phyloP scores from a whole-genome alignment of 352 stramenopile species.

The Phytopythium oedochilum region DNA sequence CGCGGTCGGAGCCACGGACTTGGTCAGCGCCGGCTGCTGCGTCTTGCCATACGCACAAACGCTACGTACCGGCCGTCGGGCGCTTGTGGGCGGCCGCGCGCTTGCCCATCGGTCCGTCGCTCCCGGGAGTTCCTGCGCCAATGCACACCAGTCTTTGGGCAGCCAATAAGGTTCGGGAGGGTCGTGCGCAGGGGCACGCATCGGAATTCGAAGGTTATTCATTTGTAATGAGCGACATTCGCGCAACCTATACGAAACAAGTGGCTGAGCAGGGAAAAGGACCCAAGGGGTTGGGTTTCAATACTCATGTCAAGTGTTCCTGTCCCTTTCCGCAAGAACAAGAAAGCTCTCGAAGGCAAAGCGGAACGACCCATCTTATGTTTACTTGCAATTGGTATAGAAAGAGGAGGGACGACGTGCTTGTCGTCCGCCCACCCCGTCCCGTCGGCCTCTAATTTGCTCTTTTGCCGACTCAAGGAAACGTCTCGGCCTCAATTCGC shows the following conservation, averaged over 20 bases:
- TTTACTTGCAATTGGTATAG: too few species aligned
- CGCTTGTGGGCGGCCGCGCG: conserved; percentile 19
- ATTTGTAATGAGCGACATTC: not conserved
- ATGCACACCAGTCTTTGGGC: not conserved
- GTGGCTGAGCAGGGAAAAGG: not conserved
- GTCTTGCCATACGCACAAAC: not conserved
- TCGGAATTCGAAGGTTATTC: not conserved
- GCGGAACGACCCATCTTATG: not conserved
- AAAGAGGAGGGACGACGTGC: not conserved
- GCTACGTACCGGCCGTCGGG: conserved; percentile 14
- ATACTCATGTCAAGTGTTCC: not conserved
- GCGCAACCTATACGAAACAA: not conserved
- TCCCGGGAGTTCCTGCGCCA: not conserved
- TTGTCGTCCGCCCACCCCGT: not conserved
- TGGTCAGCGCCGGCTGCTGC: not conserved
- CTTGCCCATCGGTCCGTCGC: conserved; percentile 37
- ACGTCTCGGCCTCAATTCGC: too few species aligned
- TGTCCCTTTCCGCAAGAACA: not conserved
- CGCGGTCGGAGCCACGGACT: not conserved
- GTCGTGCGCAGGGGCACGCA: not conserved
- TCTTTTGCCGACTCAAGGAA: not conserved
- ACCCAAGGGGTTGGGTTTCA: not conserved
- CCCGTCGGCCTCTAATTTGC: not conserved
- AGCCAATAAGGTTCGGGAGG: not conserved
- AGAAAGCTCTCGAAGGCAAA: not conserved